phyloP scores from a whole-genome alignment of 2,329 filamentous ascomycete genomes.

The Pseudogymnoascus sp. region DNA sequence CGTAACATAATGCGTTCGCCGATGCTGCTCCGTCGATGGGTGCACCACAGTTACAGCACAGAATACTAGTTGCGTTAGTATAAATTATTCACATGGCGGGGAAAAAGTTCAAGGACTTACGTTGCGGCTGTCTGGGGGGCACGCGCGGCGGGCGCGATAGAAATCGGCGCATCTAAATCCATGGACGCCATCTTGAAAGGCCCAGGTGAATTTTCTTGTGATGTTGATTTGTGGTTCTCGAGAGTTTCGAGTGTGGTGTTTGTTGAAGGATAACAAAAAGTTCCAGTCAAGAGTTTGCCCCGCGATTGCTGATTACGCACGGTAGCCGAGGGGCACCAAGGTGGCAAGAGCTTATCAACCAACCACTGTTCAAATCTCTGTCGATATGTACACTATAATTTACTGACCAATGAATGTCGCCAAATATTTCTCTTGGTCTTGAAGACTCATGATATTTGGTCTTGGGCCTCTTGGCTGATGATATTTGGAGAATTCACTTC shows the following conservation, averaged over 20 bases:
- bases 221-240: background rate
- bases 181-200: constrained; percentile 43
- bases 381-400: constrained; percentile 1
- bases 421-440: background rate
- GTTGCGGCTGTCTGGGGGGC: constrained; percentile 38
- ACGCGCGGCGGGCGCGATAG: constrained; percentile 33
- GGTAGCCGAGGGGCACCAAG: constrained; percentile 3
- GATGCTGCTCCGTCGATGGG: constrained; percentile 86
- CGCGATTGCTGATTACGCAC: constrained; percentile 10
- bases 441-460: constrained; percentile 2
- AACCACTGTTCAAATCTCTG: constrained; percentile 2
- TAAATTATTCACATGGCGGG: constrained; percentile 13
- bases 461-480: background rate
- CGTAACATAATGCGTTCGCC: constrained; percentile 83
- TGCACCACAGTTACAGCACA: constrained; percentile 96
- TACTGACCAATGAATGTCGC: background rate
- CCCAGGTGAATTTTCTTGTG: background rate
- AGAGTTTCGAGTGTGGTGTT: constrained; percentile 6
- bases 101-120: constrained; percentile 30
- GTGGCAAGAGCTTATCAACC: constrained; percentile 9
- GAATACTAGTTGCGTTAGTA: constrained; percentile 50
- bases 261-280: constrained; percentile 7
- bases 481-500: constrained; percentile 10
- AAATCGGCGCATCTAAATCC: constrained; percentile 48
- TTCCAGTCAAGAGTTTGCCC: constrained; percentile 9